A percentile compares a stretch with the other conserved stretches of the same genome.
These are phyloP conservation scores for Dioscorea dumetorum DNA, from an alignment of 106 monocot species.

Conservation along the genomic window DNA sequence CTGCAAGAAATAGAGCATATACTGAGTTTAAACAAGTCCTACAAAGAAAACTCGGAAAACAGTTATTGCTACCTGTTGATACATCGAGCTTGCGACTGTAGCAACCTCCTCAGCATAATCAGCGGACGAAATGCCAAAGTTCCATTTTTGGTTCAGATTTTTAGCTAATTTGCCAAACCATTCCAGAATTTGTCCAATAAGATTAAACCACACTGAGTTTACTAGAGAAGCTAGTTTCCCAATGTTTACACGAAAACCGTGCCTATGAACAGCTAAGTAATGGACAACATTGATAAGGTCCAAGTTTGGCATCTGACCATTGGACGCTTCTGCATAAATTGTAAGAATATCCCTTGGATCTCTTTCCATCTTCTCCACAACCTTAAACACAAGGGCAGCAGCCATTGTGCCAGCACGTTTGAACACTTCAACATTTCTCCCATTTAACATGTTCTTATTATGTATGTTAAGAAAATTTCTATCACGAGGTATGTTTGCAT, in stretches of 20 bases:
- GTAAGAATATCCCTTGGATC: slow-evolving; percentile 52
- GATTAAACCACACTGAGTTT: slow-evolving; percentile 35
- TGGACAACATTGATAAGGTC: slow-evolving; percentile 87
- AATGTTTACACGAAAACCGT: slow-evolving; percentile 65
- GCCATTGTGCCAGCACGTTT: slow-evolving; percentile 90
- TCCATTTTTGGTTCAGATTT: slow-evolving; percentile 61
- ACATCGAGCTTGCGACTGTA: slow-evolving; percentile 77
- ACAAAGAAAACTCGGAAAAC: not conserved
- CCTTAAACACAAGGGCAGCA: slow-evolving; percentile 77
- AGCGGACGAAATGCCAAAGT: slow-evolving; percentile 36
- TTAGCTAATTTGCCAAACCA: slow-evolving; percentile 33
- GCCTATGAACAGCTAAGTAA: slow-evolving; percentile 81
- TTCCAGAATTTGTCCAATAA: slow-evolving; percentile 49
- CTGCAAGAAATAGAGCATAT: slow-evolving; percentile 13
- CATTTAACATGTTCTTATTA: slow-evolving; percentile 6
- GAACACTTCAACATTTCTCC: slow-evolving; percentile 26
- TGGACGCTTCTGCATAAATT: slow-evolving; percentile 84
- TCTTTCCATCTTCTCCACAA: slow-evolving; percentile 38
- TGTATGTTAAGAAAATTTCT: slow-evolving; percentile 6
- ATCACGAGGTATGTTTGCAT: slow-evolving; percentile 29
- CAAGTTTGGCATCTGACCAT: slow-evolving; percentile 97
- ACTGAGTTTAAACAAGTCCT: not conserved
- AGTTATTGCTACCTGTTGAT: slow-evolving; percentile 55
- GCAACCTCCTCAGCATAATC: slow-evolving; percentile 79
- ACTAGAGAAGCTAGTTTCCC: slow-evolving; percentile 39